A percentile compares a stretch with the other conserved stretches of the same genome.
Evolutionary conservation across 495 filamentous ascomycete species (phyloP).

Genomic region (Neurospora sp.): DNA sequence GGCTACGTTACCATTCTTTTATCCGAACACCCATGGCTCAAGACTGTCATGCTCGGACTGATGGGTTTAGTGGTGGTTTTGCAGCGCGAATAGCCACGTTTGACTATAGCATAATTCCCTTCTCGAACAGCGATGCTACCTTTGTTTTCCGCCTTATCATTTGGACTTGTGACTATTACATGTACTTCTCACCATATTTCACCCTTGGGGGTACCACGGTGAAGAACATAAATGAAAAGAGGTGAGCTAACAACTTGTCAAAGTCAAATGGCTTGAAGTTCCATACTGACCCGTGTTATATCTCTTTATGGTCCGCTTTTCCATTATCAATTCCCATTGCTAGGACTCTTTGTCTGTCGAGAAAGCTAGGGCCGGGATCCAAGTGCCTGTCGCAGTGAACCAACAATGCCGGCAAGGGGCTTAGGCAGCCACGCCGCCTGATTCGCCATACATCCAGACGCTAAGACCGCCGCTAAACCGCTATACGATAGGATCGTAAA

Average conservation of each 20-base stretch:
- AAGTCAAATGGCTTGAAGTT: neutral
- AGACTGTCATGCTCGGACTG: conserved; percentile 82
- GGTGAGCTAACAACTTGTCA: neutral
- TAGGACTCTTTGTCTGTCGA: neutral
- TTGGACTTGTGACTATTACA: neutral
- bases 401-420: neutral
- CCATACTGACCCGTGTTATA: neutral
- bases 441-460: neutral
- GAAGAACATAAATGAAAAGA: neutral
- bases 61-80: conserved; percentile 94
- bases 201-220: neutral
- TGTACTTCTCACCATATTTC: neutral
- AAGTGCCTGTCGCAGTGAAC: neutral
- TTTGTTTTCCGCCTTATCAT: neutral
- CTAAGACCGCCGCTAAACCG: neutral
- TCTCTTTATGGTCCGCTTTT: neutral
- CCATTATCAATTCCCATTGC: neutral
- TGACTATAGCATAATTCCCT: neutral
- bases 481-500: neutral
- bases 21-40: conserved; percentile 94
- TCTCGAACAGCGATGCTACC: neutral
- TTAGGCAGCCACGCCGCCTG: neutral
- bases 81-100: conserved; percentile 60
- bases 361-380: neutral
- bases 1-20: conserved; percentile 97